Conservation (phyloP, 441 rosid species). For the Jatropha podagrica region DNA sequence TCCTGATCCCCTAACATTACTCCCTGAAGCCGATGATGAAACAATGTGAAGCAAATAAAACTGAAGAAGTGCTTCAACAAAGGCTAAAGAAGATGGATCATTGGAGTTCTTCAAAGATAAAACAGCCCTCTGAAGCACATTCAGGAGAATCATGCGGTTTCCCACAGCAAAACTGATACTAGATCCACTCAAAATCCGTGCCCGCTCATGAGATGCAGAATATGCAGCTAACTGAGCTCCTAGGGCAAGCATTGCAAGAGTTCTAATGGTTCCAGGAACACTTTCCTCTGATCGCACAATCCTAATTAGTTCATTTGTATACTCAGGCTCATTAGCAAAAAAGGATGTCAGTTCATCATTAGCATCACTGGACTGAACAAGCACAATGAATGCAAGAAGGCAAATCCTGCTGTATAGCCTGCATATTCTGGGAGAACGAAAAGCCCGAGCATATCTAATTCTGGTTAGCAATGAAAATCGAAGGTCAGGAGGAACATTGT, state of each 20-base stretch:
- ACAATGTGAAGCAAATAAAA: slow-evolving; percentile 96
- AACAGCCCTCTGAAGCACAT: slow-evolving; percentile 97
- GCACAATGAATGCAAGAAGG: slow-evolving; percentile 94
- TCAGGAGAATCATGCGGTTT: slow-evolving; percentile 88
- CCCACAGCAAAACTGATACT: slow-evolving; percentile 93
- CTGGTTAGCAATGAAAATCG: slow-evolving; percentile 89
- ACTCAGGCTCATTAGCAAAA: slow-evolving; percentile 98
- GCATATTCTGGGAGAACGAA: slow-evolving; percentile 84
- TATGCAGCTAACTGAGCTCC: slow-evolving; percentile 98
- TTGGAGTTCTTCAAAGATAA: slow-evolving; percentile 70
- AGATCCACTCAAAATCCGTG: slow-evolving; percentile 90
- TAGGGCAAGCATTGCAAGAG: slow-evolving; percentile 93
- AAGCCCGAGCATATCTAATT: slow-evolving; percentile 94
- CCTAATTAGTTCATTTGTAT: slow-evolving; percentile 93
- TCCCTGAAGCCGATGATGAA: slow-evolving; percentile 92
- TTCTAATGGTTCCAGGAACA: slow-evolving; percentile 84
- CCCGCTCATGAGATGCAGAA: slow-evolving; percentile 94
- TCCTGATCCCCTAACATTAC: slow-evolving; percentile 91
- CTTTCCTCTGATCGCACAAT: slow-evolving; percentile 91
- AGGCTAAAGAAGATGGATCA: slow-evolving; percentile 88
- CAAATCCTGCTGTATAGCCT: slow-evolving; percentile 91
- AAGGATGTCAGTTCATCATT: slow-evolving; percentile 86
- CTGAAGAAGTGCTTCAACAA: slow-evolving; percentile 97
- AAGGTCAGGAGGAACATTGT: slow-evolving; percentile 71
- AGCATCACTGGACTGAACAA: slow-evolving; percentile 97